Conservation (phyloP, 78 protist genomes). For the Creolimax fragrantissima region DNA sequence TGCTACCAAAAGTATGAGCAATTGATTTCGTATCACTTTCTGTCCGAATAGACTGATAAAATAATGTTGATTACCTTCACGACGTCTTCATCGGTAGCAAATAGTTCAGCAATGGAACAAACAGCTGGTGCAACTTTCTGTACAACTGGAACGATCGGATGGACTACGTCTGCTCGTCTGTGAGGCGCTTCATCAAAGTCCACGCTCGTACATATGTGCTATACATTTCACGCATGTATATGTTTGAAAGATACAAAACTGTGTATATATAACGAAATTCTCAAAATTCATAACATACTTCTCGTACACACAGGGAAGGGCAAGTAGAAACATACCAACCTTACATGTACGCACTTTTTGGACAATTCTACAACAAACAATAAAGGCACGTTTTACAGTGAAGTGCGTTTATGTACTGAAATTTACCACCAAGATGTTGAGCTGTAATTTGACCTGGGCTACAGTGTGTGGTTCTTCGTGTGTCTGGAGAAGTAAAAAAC, state of each 20-base stretch:
- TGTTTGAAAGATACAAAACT: too few relatives aligned
- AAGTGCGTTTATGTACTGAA: too few relatives aligned
- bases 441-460: background rate
- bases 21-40: too few relatives aligned
- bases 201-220: background rate
- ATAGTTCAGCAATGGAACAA: background rate
- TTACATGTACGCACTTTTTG: too few relatives aligned
- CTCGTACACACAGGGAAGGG: too few relatives aligned
- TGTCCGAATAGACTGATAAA: background rate
- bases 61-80: background rate
- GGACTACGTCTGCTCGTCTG: background rate
- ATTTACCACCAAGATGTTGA: background rate
- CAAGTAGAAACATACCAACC: too few relatives aligned
- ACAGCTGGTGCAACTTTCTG: background rate
- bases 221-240: too few relatives aligned
- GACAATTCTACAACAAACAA: too few relatives aligned
- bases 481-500: background rate
- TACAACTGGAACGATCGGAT: background rate
- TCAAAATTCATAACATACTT: too few relatives aligned
- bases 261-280: too few relatives aligned
- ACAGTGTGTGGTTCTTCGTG: background rate
- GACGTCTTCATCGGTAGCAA: background rate
- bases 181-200: background rate
- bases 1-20: too few relatives aligned
- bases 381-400: too few relatives aligned